Percentiles rank a stretch among this genome's conserved stretches.
phyloP scores from a whole-genome alignment of 805 yeast genomes.

The Schwanniomyces sp. region DNA sequence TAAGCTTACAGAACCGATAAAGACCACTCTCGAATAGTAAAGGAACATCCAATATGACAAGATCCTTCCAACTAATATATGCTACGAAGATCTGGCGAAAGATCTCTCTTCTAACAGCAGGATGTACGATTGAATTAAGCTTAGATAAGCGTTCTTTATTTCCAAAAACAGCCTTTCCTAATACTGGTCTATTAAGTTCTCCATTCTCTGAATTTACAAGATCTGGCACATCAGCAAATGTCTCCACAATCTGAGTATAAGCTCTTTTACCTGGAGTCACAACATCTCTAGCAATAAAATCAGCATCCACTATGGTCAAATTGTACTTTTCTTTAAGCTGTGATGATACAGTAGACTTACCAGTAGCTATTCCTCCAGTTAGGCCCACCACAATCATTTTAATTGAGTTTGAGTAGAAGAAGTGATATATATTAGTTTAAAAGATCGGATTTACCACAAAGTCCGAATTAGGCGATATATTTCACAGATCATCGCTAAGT shows the following conservation, averaged over 20 bases:
- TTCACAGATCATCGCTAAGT: background rate
- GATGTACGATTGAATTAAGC: conserved; percentile 81
- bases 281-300: conserved; percentile 79
- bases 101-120: conserved; percentile 76
- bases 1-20: conserved; percentile 67
- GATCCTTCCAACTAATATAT: conserved; percentile 55
- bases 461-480: background rate
- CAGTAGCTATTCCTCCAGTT: conserved; percentile 98
- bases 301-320: conserved; percentile 82
- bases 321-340: conserved; percentile 50
- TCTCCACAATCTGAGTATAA: conserved; percentile 59
- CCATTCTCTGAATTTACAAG: conserved; percentile 41
- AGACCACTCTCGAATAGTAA: conserved; percentile 79
- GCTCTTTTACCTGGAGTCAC: conserved; percentile 80
- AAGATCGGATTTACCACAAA: background rate
- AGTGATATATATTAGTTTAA: background rate
- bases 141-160: conserved; percentile 55
- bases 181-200: conserved; percentile 63
- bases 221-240: conserved; percentile 59
- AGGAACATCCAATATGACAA: conserved; percentile 88
- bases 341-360: conserved; percentile 86
- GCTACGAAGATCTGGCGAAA: conserved; percentile 51
- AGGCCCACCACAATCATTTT: conserved; percentile 85
- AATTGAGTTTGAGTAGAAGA: too few relatives aligned
- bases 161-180: conserved; percentile 80